Conservation (phyloP, 2,329 filamentous ascomycete genomes). For the Ophiostoma tasmaniense region DNA sequence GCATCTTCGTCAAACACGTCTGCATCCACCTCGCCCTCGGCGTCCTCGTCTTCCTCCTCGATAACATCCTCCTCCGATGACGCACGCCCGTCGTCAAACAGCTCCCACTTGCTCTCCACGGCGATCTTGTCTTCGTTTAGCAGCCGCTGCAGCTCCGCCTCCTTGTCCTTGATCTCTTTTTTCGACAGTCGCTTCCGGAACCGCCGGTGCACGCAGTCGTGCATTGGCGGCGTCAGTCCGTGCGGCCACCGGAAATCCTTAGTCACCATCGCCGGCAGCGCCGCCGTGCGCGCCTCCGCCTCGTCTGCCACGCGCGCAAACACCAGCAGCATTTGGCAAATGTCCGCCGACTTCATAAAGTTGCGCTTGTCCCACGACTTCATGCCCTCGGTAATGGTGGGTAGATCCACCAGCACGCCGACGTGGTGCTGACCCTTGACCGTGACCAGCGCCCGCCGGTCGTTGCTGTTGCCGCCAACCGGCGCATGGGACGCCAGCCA, state of each 20-base stretch:
- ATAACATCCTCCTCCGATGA: constrained; percentile 25
- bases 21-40: constrained; percentile 41
- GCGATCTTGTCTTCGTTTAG: constrained; percentile 60
- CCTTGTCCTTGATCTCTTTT: constrained; percentile 76
- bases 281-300: constrained; percentile 53
- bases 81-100: constrained; percentile 45
- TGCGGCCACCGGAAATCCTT: constrained; percentile 68
- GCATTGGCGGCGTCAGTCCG: constrained; percentile 80
- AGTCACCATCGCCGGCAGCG: constrained; percentile 66
- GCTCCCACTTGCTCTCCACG: constrained; percentile 52
- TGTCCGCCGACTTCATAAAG: constrained; percentile 82
- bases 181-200: constrained; percentile 78
- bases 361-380: constrained; percentile 86
- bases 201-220: constrained; percentile 70
- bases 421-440: constrained; percentile 66
- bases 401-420: constrained; percentile 71
- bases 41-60: constrained; percentile 52
- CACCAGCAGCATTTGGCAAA: constrained; percentile 82
- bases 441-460: constrained; percentile 60
- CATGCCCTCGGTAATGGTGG: constrained; percentile 81
- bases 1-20: constrained; percentile 45
- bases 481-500: constrained; percentile 45
- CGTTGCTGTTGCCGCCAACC: not conserved
- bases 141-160: constrained; percentile 67
- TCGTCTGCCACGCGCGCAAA: constrained; percentile 59